phyloP scores from a whole-genome alignment of 805 yeast genomes.

The Isabelozyma rhagii region DNA sequence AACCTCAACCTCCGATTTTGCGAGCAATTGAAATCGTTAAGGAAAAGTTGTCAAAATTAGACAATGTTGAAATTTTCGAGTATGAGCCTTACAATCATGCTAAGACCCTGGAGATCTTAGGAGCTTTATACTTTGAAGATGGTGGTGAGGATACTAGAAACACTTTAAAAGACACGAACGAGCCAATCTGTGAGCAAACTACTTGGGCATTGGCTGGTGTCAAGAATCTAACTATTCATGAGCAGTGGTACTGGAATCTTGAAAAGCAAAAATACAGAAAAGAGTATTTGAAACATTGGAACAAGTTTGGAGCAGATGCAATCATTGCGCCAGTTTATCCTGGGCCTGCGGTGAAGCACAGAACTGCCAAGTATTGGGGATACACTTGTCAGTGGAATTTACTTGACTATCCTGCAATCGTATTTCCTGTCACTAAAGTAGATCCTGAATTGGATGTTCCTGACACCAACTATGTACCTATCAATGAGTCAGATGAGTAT shows the following conservation, averaged over 20 bases:
- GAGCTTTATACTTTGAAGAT: constrained; percentile 11
- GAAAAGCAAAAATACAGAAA: constrained; percentile 13
- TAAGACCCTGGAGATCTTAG: constrained; percentile 6
- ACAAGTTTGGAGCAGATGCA: constrained; percentile 4
- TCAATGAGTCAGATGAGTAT: constrained; percentile 10
- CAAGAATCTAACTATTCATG: constrained; percentile 7
- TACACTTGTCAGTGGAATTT: constrained; percentile 17
- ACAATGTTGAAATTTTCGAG: constrained; percentile 5
- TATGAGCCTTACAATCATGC: constrained; percentile 10
- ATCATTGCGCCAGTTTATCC: constrained; percentile 15
- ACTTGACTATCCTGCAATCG: constrained; percentile 15
- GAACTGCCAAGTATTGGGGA: constrained; percentile 18
- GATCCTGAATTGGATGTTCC: constrained; percentile 10
- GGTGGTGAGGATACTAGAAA: constrained; percentile 12
- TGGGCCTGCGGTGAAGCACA: constrained; percentile 13
- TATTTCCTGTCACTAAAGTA: constrained; percentile 13
- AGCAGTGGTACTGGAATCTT: constrained; percentile 13
- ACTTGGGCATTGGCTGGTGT: constrained; percentile 8
- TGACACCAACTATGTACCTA: constrained; percentile 9
- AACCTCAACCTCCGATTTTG: constrained; percentile 14
- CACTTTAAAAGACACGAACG: constrained; percentile 8
- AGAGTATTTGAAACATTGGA: constrained; percentile 13
- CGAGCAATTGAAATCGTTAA: constrained; percentile 7
- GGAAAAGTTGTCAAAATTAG: background rate
- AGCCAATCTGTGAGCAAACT: constrained; percentile 11